Percentiles rank a stretch among this genome's conserved stretches.
Evolutionary conservation across 352 stramenopile genomes (phyloP).

Genomic region (Globisporangium paroecandrum): DNA sequence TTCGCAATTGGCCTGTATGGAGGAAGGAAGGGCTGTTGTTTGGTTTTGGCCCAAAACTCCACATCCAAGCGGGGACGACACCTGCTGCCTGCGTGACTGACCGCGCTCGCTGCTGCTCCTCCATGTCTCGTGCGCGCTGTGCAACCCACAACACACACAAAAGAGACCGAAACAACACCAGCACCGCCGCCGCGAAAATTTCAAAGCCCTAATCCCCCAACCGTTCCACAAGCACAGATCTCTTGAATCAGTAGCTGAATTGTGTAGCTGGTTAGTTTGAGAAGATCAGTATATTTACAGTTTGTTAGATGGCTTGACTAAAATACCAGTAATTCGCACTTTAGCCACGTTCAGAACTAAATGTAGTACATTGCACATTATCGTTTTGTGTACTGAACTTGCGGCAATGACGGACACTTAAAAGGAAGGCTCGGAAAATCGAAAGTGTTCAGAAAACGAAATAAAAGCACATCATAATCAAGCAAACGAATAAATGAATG

Average conservation of each 20-base stretch:
- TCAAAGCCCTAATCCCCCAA: constrained; percentile 42
- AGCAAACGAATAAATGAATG: neutral
- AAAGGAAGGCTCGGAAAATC: neutral
- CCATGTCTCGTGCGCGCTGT: constrained; percentile 2
- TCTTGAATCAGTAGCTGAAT: neutral
- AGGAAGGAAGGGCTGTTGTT: neutral
- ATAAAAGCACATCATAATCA: neutral
- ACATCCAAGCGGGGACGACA: neutral
- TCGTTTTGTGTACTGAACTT: neutral
- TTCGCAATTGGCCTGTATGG: neutral
- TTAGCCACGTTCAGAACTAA: neutral
- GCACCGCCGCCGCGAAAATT: constrained; percentile 49
- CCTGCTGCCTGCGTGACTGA: neutral
- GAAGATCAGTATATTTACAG: neutral
- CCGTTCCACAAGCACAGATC: neutral
- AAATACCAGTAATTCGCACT: neutral
- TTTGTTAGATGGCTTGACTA: neutral
- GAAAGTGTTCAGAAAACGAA: neutral
- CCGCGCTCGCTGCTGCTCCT: neutral
- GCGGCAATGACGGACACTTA: neutral
- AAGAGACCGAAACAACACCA: constrained; percentile 7
- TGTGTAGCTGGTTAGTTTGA: neutral
- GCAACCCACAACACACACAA: neutral
- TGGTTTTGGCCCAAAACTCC: neutral
- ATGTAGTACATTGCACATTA: neutral